phyloP scores from a whole-genome alignment of 495 filamentous ascomycete species.

The Thermochaetoides thermophila region DNA sequence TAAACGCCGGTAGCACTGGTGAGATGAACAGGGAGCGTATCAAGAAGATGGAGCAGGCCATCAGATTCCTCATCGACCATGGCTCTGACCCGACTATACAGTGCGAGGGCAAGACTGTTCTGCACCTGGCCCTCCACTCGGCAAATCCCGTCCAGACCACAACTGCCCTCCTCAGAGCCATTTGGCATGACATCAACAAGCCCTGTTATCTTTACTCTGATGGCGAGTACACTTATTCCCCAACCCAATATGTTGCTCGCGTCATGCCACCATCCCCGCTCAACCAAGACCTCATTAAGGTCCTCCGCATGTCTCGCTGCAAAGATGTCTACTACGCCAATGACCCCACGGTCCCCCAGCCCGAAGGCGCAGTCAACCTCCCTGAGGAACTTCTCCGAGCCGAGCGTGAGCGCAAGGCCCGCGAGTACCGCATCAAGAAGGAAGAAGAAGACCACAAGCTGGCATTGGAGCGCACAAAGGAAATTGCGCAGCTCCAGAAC shows the following conservation, averaged over 20 bases:
- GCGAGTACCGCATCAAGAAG: constrained; percentile 20
- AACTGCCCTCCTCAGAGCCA: constrained; percentile 27
- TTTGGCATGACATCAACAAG: constrained; percentile 34
- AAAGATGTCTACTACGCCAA: constrained; percentile 34
- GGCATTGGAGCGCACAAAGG: constrained; percentile 24
- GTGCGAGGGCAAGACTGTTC: constrained; percentile 27
- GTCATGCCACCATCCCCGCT: too few relatives aligned
- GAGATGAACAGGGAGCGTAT: constrained; percentile 23
- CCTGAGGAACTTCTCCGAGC: constrained; percentile 28
- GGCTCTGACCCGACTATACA: constrained; percentile 28
- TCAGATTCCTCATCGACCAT: constrained; percentile 25
- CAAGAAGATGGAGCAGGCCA: constrained; percentile 34
- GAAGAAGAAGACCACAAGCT: constrained; percentile 24
- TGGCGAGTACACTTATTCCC: constrained; percentile 28
- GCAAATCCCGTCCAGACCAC: constrained; percentile 29
- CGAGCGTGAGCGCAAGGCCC: constrained; percentile 28
- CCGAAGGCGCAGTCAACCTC: constrained; percentile 28
- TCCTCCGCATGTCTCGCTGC: constrained; percentile 29
- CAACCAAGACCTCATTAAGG: too few relatives aligned
- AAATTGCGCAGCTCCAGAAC: constrained; percentile 28
- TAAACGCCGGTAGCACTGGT: constrained; percentile 26
- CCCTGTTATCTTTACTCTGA: constrained; percentile 29
- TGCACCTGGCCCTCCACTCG: constrained; percentile 31
- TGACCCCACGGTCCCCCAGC: constrained; percentile 29
- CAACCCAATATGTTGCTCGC: constrained; percentile 28